A percentile compares a stretch with the other conserved stretches of the same genome.
Conservation (phyloP, 1,284 basidiomycete species). For the Bjerkandera adusta region DNA sequence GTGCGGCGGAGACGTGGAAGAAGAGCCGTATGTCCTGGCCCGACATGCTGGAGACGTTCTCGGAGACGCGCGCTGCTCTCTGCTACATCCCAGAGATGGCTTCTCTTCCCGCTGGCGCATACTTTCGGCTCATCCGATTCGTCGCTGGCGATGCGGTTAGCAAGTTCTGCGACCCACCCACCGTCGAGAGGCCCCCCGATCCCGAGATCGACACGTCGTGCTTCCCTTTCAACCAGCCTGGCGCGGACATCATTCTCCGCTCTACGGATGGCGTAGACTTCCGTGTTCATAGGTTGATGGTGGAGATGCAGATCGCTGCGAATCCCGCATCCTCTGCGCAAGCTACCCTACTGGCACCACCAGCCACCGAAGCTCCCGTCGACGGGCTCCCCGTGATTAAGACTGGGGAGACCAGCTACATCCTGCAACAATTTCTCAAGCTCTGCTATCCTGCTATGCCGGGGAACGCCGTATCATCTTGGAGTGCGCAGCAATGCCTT, state of each 20-base stretch:
- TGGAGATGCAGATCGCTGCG: background rate
- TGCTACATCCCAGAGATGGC: background rate
- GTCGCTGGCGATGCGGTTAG: background rate
- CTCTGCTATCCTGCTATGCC: background rate
- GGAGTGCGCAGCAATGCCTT: background rate
- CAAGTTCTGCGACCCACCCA: background rate
- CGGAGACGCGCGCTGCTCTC: background rate
- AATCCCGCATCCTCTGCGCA: background rate
- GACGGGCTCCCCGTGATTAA: background rate
- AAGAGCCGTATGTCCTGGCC: conserved; percentile 4
- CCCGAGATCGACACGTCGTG: background rate
- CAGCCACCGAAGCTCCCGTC: background rate
- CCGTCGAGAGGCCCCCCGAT: background rate
- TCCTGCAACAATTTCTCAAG: background rate
- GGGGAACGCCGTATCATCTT: background rate
- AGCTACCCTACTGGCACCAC: background rate
- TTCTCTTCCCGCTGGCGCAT: background rate
- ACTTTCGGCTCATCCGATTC: background rate
- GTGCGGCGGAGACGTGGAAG: conserved; percentile 9
- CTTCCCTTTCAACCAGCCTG: background rate
- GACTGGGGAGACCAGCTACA: background rate
- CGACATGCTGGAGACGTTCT: background rate
- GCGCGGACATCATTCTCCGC: background rate
- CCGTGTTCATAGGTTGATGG: background rate
- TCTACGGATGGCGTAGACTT: background rate